These are phyloP conservation scores for Aspergillus pseudoglaucus DNA, from an alignment of 2,329 filamentous ascomycete genomes.

Conservation along the genomic window DNA sequence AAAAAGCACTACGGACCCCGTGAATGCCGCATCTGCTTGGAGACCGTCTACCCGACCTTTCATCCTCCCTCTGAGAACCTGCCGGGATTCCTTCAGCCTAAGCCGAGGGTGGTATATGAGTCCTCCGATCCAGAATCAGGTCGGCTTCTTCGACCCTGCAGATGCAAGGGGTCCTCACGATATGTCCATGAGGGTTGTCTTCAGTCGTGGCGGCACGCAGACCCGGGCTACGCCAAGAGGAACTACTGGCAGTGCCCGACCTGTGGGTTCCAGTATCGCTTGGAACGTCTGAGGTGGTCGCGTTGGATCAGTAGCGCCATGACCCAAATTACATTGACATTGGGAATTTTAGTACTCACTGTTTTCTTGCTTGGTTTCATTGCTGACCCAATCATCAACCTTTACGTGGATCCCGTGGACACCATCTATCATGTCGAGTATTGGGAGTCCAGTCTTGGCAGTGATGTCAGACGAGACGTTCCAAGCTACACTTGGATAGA, in stretches of 20 bases:
- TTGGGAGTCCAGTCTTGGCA: conserved; percentile 32
- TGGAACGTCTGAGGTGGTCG: conserved; percentile 71
- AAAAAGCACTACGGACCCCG: conserved; percentile 59
- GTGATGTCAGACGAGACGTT: conserved; percentile 32
- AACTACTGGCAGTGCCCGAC: conserved; percentile 86
- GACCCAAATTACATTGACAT: conserved; percentile 64
- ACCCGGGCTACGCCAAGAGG: conserved; percentile 56
- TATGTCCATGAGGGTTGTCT: conserved; percentile 93
- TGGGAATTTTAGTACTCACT: conserved; percentile 61
- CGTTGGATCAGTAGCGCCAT: conserved; percentile 60
- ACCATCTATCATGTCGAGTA: conserved; percentile 48
- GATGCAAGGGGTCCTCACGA: conserved; percentile 85
- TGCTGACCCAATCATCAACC: conserved; percentile 83
- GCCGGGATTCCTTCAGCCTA: conserved; percentile 51
- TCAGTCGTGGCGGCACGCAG: conserved; percentile 70
- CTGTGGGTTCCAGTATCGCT: conserved; percentile 74
- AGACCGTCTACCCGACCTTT: conserved; percentile 59
- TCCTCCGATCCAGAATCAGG: conserved; percentile 68
- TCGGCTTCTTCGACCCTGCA: conserved; percentile 79
- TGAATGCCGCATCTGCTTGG: conserved; percentile 85
- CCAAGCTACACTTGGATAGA: conserved; percentile 63
- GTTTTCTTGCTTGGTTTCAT: conserved; percentile 84
- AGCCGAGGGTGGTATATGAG: conserved; percentile 59
- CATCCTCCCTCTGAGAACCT: conserved; percentile 48
- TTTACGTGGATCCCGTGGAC: conserved; percentile 74